These are phyloP conservation scores for Scedosporium aurantiacum DNA, from an alignment of 2,329 filamentous ascomycete genomes.

Conservation along the genomic window DNA sequence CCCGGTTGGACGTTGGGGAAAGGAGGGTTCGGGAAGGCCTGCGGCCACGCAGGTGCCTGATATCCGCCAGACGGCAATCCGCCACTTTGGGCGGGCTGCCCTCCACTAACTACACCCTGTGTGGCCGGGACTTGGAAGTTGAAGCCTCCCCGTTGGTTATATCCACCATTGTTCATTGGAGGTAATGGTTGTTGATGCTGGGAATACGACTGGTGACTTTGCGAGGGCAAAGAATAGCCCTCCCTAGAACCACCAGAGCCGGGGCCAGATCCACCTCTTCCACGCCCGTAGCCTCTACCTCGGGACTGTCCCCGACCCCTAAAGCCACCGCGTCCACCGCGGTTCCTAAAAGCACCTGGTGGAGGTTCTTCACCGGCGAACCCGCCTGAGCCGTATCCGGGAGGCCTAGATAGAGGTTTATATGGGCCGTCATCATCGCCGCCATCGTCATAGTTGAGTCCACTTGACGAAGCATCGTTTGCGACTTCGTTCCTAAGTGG, in stretches of 20 bases:
- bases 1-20: background rate
- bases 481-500: conserved; percentile 28
- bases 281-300: conserved; percentile 24
- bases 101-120: background rate
- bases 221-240: conserved; percentile 30
- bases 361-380: conserved; percentile 31
- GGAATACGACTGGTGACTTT: conserved; percentile 15
- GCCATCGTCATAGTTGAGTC: conserved; percentile 54
- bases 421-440: conserved; percentile 55
- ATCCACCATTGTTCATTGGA: conserved; percentile 15
- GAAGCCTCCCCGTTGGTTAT: conserved; percentile 19
- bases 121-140: conserved; percentile 32
- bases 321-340: conserved; percentile 32
- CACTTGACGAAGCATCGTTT: conserved; percentile 24
- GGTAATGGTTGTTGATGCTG: conserved; percentile 10
- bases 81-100: background rate
- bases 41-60: background rate
- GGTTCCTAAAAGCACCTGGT: conserved; percentile 19
- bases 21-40: background rate
- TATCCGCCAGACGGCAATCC: background rate
- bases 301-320: conserved; percentile 30
- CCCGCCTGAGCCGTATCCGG: conserved; percentile 39
- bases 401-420: conserved; percentile 56
- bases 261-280: conserved; percentile 16
- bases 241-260: conserved; percentile 15